Evolutionary conservation across 306 rosid species (phyloP), one percentile per base, ranked within the genome.

Genomic region (Crataegus laevigata): DNA sequence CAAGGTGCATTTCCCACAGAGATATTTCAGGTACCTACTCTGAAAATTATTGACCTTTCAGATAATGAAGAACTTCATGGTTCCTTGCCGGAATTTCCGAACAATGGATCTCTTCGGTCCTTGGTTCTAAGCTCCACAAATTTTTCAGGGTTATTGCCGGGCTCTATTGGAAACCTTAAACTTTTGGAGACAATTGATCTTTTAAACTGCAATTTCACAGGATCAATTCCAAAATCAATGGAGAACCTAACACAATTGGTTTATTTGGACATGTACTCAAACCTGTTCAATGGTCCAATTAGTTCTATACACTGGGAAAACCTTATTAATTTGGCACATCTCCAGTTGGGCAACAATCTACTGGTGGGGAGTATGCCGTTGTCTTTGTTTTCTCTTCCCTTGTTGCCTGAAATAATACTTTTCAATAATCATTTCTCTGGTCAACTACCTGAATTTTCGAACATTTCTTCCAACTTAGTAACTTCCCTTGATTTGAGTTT

Each of bases 401-500:
- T 54, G 58, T 25, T 83, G 25, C 34, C n/a, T n/a, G n/a, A n/a
- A n/a, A n/a, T n/a, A n/a, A n/a, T n/a, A n/a, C 38, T 82, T 3
- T 8, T n/a, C 21, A 2, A 62, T 13, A 78, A 74, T 67, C 77
- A 22, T 58, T 70, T 82, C 36, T 68, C 34, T 3, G 71, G 82
- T 9, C 59, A 60, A 64, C 40, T 69, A 13, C 22, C 7, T 5
- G 77, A 82, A 19, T 57, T 78, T 28, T 0, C 74, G 17, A 18
- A 65, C 1, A 8, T 30, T 38, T 82, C 80, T 24, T 55, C 78
- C 6, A 54, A 30, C 40, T 19, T 5, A 0, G 45, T 82, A 38
- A 66, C 18, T 8, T 40, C 0, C n/a, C 79, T 91, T 5, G 86
- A 84, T 78, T 80, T 91, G 47, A 74, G 84, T 4, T 75, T 22